Conservation (phyloP, 495 filamentous ascomycete species). For the Baudoinia panamericana region DNA sequence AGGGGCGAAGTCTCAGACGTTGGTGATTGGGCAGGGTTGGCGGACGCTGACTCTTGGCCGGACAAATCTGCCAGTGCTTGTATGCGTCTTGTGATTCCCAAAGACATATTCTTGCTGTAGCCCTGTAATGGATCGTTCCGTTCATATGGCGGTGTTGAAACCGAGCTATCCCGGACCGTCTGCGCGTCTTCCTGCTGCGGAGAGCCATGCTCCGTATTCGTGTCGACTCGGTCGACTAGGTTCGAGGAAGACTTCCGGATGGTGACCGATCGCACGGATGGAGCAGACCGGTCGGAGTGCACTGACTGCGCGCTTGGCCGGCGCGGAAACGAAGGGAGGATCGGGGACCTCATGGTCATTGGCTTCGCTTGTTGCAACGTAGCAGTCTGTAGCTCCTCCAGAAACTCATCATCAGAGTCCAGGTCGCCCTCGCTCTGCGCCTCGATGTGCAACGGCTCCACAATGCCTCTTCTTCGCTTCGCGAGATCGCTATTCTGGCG, state of each 20-base stretch:
- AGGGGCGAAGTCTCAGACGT: background rate
- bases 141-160: background rate
- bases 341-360: constrained; percentile 73
- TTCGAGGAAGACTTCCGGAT: constrained; percentile 9
- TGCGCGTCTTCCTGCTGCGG: background rate
- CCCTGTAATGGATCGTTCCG: constrained; percentile 28
- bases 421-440: constrained; percentile 35
- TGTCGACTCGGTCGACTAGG: constrained; percentile 1
- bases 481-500: constrained; percentile 11
- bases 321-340: constrained; percentile 48
- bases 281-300: background rate
- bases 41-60: constrained; percentile 19
- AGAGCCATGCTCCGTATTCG: background rate
- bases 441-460: constrained; percentile 27
- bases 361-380: constrained; percentile 74
- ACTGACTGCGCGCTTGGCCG: constrained; percentile 20
- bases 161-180: background rate
- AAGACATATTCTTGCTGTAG: constrained; percentile 65
- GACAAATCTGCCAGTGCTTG: constrained; percentile 51
- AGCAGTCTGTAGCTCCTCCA: constrained; percentile 77
- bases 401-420: constrained; percentile 72
- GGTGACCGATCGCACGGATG: constrained; percentile 8
- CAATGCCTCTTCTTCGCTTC: constrained; percentile 21
- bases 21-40: background rate
- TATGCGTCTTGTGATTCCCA: constrained; percentile 79